A percentile compares a stretch with the other conserved stretches of the same genome.
phyloP scores from a whole-genome alignment of 2,329 filamentous ascomycete species.

The Mycosphaerella sp. region DNA sequence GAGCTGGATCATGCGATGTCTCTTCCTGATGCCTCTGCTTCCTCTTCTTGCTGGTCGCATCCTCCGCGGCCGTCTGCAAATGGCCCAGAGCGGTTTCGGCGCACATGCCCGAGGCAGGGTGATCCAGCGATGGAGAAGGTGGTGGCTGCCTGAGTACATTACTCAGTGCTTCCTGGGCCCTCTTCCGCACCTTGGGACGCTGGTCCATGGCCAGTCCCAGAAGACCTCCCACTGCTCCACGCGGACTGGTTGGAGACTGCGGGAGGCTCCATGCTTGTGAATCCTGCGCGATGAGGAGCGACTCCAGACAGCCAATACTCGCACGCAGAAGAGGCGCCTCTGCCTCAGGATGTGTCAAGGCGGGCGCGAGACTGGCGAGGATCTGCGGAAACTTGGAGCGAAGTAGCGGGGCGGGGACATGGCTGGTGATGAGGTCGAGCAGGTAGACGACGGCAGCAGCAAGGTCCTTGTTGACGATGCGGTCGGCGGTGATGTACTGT shows the following conservation, averaged over 20 bases:
- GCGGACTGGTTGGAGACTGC: slow-evolving; percentile 73
- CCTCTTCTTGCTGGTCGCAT: slow-evolving; percentile 65
- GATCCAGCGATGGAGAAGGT: slow-evolving; percentile 84
- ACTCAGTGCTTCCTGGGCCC: slow-evolving; percentile 81
- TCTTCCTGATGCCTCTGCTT: slow-evolving; percentile 47
- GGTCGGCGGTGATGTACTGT: slow-evolving; percentile 59
- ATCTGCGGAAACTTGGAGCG: slow-evolving; percentile 95
- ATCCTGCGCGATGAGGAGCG: slow-evolving; percentile 85
- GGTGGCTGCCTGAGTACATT: slow-evolving; percentile 79
- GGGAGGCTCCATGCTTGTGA: slow-evolving; percentile 79
- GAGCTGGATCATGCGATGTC: slow-evolving; percentile 56
- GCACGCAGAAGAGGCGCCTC: slow-evolving; percentile 81
- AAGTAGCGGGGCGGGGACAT: slow-evolving; percentile 76
- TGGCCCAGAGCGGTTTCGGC: slow-evolving; percentile 82
- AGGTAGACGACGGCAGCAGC: slow-evolving; percentile 87
- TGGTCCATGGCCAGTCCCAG: slow-evolving; percentile 78
- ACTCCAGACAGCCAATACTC: slow-evolving; percentile 88
- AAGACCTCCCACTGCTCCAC: slow-evolving; percentile 78
- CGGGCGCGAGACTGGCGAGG: slow-evolving; percentile 75
- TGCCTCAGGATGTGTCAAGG: slow-evolving; percentile 69
- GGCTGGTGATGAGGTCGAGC: slow-evolving; percentile 83
- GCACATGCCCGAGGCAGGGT: slow-evolving; percentile 93
- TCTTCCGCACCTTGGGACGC: slow-evolving; percentile 87
- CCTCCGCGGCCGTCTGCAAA: slow-evolving; percentile 66
- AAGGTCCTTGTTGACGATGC: slow-evolving; percentile 70